A percentile compares a stretch with the other conserved stretches of the same genome.
phyloP scores from a whole-genome alignment of 2,329 filamentous ascomycete species.

The Fusarium illudens region DNA sequence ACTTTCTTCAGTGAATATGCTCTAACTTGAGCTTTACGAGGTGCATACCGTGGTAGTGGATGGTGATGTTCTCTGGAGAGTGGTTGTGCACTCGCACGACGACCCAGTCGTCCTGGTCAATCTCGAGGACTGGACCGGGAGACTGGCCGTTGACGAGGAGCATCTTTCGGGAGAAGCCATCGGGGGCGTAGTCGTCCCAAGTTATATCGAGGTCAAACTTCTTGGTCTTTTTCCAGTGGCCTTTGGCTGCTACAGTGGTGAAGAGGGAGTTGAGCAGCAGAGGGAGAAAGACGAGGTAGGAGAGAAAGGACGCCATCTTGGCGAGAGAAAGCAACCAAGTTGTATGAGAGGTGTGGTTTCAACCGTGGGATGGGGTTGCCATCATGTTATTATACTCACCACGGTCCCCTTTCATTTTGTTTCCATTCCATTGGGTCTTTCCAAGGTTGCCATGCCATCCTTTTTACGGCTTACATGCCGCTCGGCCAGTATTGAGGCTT shows the following conservation, averaged over 20 bases:
- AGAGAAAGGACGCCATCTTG: conserved; percentile 20
- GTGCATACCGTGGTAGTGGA: conserved; percentile 59
- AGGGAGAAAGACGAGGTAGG: conserved; percentile 6
- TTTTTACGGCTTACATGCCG: background rate
- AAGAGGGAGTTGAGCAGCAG: conserved; percentile 13
- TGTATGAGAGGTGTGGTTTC: background rate
- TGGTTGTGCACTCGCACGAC: conserved; percentile 56
- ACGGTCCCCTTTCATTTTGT: background rate
- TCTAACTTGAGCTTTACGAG: fast-evolving
- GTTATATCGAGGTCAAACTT: conserved; percentile 46
- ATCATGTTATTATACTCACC: background rate
- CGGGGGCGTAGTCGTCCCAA: conserved; percentile 51
- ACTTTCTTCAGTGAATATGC: conserved; percentile 2
- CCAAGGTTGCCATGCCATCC: background rate
- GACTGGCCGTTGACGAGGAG: conserved; percentile 67
- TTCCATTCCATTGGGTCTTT: background rate
- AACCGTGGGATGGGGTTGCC: background rate
- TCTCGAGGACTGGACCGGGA: conserved; percentile 67
- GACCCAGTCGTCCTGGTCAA: conserved; percentile 60
- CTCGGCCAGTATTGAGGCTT: background rate
- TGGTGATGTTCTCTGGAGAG: conserved; percentile 56
- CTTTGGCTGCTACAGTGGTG: conserved; percentile 1
- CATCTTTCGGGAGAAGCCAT: conserved; percentile 56
- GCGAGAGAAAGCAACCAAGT: background rate
- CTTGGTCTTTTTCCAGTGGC: conserved; percentile 17